phyloP scores from a whole-genome alignment of 2,329 filamentous ascomycete genomes.

The Pseudogymnoascus sp. region DNA sequence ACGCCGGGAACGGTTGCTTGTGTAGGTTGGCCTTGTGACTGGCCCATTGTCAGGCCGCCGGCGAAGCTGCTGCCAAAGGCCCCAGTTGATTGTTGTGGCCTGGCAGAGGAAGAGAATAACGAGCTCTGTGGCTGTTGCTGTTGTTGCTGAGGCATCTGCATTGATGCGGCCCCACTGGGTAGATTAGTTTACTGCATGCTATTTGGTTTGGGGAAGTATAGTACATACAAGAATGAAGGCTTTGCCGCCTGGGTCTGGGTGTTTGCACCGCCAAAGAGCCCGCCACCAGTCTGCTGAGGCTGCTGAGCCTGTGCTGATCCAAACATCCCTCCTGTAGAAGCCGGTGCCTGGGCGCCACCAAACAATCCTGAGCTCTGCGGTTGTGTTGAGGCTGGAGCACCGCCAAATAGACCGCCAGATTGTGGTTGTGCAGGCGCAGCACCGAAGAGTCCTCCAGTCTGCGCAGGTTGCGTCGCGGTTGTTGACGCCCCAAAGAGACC shows the following conservation, averaged over 20 bases:
- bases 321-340: constrained; percentile 30
- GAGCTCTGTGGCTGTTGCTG: constrained; percentile 21
- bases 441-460: constrained; percentile 30
- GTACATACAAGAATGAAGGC: constrained; percentile 30
- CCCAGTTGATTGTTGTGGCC: constrained; percentile 11
- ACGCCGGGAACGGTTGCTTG: constrained; percentile 61
- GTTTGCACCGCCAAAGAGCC: constrained; percentile 23
- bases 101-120: constrained; percentile 33
- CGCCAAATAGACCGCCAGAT: constrained; percentile 26
- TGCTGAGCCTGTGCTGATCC: constrained; percentile 21
- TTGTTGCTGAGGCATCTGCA: constrained; percentile 24
- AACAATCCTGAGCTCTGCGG: constrained; percentile 28
- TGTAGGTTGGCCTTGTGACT: constrained; percentile 35
- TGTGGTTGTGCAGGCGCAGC: constrained; percentile 21
- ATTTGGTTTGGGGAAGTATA: constrained; percentile 12
- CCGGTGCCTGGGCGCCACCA: constrained; percentile 27
- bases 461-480: constrained; percentile 21
- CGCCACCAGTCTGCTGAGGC: constrained; percentile 13
- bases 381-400: constrained; percentile 19
- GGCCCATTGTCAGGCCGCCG: constrained; percentile 42
- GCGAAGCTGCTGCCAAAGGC: constrained; percentile 26
- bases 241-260: constrained; percentile 26
- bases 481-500: constrained; percentile 31
- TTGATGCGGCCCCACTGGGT: constrained; percentile 25
- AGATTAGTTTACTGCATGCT: constrained; percentile 10